phyloP scores from a whole-genome alignment of 495 filamentous ascomycete species.

The Cercophora scortea region DNA sequence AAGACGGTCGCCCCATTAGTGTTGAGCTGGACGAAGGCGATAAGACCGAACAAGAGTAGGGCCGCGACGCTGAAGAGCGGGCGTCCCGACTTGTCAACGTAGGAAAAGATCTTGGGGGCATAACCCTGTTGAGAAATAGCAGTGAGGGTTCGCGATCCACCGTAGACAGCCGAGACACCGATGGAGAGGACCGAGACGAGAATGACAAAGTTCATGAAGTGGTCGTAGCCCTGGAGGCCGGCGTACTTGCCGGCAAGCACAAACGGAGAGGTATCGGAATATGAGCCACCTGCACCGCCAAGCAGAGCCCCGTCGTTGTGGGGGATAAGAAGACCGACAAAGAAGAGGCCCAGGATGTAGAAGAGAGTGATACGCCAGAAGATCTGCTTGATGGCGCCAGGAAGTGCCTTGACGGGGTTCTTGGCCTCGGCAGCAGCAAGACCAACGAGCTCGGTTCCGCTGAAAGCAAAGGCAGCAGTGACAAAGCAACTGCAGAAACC shows the following conservation, averaged over 20 bases:
- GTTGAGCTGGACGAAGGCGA: conserved; percentile 51
- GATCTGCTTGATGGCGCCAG: conserved; percentile 63
- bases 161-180: conserved; percentile 60
- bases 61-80: conserved; percentile 43
- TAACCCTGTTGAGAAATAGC: conserved; percentile 52
- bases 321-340: conserved; percentile 66
- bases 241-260: conserved; percentile 64
- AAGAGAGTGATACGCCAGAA: conserved; percentile 69
- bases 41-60: conserved; percentile 39
- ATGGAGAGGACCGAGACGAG: conserved; percentile 61
- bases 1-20: conserved; percentile 35
- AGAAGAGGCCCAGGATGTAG: conserved; percentile 65
- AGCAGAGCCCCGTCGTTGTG: conserved; percentile 47
- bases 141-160: conserved; percentile 60
- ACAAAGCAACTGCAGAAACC: conserved; percentile 70
- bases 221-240: conserved; percentile 56
- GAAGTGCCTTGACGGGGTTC: conserved; percentile 57
- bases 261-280: conserved; percentile 59
- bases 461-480: conserved; percentile 66
- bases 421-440: conserved; percentile 62
- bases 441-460: conserved; percentile 65
- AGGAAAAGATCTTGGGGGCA: conserved; percentile 49
- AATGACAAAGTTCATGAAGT: conserved; percentile 70
- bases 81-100: conserved; percentile 51
- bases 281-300: conserved; percentile 27